Conservation (phyloP, 306 rosid genomes). For the Acacia acuminata region DNA sequence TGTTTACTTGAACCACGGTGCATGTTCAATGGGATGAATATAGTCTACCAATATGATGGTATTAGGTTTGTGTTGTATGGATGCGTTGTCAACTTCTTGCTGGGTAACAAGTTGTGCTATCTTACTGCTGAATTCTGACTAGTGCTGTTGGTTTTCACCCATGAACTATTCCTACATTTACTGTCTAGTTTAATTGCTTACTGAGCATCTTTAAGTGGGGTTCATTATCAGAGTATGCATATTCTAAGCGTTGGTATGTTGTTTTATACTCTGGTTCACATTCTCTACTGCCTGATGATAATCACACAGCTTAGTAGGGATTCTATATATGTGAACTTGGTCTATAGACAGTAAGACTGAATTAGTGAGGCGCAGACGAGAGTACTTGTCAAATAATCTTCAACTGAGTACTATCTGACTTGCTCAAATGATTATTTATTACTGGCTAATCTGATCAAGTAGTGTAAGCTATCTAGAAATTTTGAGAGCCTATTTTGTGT, state of each 20-base stretch:
- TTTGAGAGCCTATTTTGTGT: neutral
- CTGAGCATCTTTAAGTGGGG: neutral
- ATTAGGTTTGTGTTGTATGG: neutral
- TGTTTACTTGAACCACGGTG: neutral
- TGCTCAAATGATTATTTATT: neutral
- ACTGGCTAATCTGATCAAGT: neutral
- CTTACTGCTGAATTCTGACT: neutral
- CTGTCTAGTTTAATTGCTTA: neutral
- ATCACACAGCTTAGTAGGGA: neutral
- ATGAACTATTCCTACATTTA: neutral
- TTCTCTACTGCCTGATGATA: neutral
- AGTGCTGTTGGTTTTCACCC: neutral
- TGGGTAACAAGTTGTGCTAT: neutral
- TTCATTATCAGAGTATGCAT: neutral
- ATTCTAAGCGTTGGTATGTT: neutral
- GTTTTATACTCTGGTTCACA: neutral
- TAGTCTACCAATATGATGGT: neutral
- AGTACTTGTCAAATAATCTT: neutral
- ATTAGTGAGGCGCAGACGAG: neutral
- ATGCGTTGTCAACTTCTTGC: neutral
- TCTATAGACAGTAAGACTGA: neutral
- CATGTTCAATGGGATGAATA: neutral
- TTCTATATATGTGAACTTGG: neutral
- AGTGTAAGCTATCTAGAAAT: neutral
- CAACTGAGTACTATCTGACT: neutral